phyloP scores from a whole-genome alignment of 306 rosid species.

The Delonix regia region DNA sequence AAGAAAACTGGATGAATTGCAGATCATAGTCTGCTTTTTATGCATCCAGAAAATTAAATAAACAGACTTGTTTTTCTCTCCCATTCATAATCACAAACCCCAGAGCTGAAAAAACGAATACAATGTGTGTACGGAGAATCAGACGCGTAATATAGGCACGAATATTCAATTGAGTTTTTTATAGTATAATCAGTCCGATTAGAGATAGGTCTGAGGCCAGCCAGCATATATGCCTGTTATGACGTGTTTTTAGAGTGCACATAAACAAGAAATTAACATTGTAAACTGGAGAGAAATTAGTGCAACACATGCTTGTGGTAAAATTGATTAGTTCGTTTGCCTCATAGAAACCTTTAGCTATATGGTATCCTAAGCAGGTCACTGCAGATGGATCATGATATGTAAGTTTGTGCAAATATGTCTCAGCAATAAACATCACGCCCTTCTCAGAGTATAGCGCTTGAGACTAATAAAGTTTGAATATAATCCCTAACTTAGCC shows the following conservation, averaged over 20 bases:
- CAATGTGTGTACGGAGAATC: neutral
- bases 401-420: too few relatives aligned
- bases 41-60: neutral
- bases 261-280: neutral
- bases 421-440: too few relatives aligned
- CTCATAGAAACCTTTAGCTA: neutral
- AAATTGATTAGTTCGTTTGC: neutral
- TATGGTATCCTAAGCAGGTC: neutral
- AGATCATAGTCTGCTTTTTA: neutral
- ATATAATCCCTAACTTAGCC: too few relatives aligned
- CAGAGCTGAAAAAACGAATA: neutral
- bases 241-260: neutral
- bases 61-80: neutral
- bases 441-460: too few relatives aligned
- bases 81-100: neutral
- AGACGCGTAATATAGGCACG: neutral
- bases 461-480: too few relatives aligned
- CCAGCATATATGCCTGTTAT: neutral
- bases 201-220: neutral
- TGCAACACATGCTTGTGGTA: neutral
- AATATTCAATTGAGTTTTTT: neutral
- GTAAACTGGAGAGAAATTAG: neutral
- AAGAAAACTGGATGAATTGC: neutral
- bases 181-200: neutral
- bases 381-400: too few relatives aligned